Conservation (phyloP, 257 asterid genomes). For the Salvia hispanica region DNA sequence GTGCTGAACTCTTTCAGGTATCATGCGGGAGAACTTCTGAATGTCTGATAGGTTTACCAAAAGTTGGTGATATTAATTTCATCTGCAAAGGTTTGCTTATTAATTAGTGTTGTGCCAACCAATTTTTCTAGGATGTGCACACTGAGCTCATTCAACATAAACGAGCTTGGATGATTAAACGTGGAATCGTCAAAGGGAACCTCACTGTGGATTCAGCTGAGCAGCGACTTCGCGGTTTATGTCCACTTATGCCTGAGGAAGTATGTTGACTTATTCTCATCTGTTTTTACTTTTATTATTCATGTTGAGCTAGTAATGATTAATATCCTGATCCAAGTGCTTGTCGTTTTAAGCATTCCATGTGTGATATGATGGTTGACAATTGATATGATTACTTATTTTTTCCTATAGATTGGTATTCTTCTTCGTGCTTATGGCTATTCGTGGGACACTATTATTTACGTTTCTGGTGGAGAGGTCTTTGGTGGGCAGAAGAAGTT, state of each 20-base stretch:
- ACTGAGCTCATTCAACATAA: constrained; percentile 97
- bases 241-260: constrained; percentile 99
- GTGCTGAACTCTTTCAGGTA: constrained; percentile 99
- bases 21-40: constrained; percentile 27
- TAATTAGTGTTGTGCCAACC: constrained; percentile 24
- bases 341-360: neutral
- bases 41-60: constrained; percentile 17
- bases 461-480: constrained; percentile 90
- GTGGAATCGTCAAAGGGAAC: constrained; percentile 79
- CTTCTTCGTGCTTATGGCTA: constrained; percentile 95
- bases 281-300: neutral
- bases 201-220: constrained; percentile 74
- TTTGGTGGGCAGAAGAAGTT: constrained; percentile 95
- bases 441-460: constrained; percentile 79
- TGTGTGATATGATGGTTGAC: neutral
- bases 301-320: neutral
- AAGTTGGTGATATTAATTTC: neutral
- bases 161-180: constrained; percentile 92
- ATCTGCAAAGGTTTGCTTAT: constrained; percentile 21
- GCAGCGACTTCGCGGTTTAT: constrained; percentile 74
- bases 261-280: constrained; percentile 41
- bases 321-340: constrained; percentile 3
- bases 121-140: constrained; percentile 79
- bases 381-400: neutral
- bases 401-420: constrained; percentile 70